These are phyloP conservation scores for Lipomyces starkeyi DNA, from an alignment of 805 yeast genomes.

Conservation along the genomic window DNA sequence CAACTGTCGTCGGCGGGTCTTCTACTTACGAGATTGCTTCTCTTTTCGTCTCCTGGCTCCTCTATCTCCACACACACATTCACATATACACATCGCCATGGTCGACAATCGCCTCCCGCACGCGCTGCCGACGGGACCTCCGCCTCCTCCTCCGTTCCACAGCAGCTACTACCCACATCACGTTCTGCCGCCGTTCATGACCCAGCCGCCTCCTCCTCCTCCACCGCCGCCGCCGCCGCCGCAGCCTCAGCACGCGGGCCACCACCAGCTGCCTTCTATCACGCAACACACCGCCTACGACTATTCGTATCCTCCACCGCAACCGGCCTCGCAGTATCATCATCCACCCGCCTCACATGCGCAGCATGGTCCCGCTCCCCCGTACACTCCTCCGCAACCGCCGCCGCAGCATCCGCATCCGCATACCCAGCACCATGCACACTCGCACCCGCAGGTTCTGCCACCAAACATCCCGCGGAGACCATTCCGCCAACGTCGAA, in stretches of 20 bases:
- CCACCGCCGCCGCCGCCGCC: constrained; percentile 8
- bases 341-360: constrained; percentile 11
- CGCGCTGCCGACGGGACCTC: neutral
- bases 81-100: neutral
- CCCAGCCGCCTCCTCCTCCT: neutral
- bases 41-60: neutral
- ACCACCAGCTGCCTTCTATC: constrained; percentile 3
- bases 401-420: constrained; percentile 3
- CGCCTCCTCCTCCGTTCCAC: constrained; percentile 1
- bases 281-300: neutral
- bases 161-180: constrained; percentile 12
- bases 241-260: constrained; percentile 10
- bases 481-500: constrained; percentile 43
- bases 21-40: neutral
- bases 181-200: neutral
- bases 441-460: neutral
- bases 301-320: constrained; percentile 3
- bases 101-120: neutral
- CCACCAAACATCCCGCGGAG: constrained; percentile 18
- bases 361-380: neutral
- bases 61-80: neutral
- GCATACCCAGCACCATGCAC: constrained; percentile 2
- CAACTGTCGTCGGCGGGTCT: too few species aligned
- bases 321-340: neutral
- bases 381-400: neutral